Conservation (phyloP, 331 rosid species). For the Pyracantha coccinea region DNA sequence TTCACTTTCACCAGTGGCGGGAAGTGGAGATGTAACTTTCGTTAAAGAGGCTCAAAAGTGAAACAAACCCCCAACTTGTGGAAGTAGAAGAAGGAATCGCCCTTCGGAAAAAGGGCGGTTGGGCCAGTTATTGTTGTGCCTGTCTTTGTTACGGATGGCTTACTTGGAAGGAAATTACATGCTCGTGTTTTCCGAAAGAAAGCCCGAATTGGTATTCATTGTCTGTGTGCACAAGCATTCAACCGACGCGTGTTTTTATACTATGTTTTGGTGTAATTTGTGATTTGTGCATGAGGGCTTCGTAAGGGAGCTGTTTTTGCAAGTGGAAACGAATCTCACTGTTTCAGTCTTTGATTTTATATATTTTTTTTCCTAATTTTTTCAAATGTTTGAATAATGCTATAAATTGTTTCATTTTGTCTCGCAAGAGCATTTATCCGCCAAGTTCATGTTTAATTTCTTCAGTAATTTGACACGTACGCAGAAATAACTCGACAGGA, state of each 20-base stretch:
- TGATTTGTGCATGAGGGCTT: neutral
- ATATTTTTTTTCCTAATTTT: neutral
- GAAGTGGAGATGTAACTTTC: conserved; percentile 44
- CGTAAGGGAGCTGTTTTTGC: conserved; percentile 2
- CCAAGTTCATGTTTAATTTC: neutral
- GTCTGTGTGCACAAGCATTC: conserved; percentile 7
- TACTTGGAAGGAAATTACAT: neutral
- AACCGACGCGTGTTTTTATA: conserved; percentile 8
- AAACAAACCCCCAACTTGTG: conserved; percentile 6
- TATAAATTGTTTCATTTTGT: neutral
- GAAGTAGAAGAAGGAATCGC: neutral
- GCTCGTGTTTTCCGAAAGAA: neutral
- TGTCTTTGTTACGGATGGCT: neutral
- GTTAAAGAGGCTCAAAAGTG: conserved; percentile 39
- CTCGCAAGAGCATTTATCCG: neutral
- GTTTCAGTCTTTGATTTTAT: neutral
- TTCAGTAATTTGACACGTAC: neutral
- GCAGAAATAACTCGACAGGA: neutral
- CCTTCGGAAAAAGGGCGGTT: neutral
- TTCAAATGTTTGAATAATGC: neutral
- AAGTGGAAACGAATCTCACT: conserved; percentile 8
- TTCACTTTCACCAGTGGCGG: conserved; percentile 23
- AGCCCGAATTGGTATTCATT: conserved; percentile 8
- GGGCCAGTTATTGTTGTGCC: neutral
- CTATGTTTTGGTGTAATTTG: neutral